Evolutionary conservation across 75 land plant genomes (phyloP), one percentile per base, ranked within the genome.

Genomic region (Isoetes taiwanensis): DNA sequence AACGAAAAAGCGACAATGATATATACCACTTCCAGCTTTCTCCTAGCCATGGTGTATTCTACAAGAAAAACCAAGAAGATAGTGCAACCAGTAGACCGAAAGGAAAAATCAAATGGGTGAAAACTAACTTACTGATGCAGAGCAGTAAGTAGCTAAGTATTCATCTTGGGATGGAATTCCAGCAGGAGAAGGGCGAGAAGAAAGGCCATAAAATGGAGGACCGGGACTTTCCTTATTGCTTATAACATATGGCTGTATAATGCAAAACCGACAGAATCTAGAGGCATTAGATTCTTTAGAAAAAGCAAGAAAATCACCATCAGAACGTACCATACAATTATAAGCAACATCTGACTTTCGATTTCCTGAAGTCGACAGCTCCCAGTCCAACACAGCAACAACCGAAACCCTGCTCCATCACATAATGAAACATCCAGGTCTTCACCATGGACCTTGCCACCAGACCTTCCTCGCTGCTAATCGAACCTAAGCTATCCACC

Each of bases 341-440:
- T 76, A 80, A 25, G 99, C 90, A 73, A 88, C 83, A 74, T 94
- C 99, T 48, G 81, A 81, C 99, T 88, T 94, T 46, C 82, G 90
- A 43, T 94, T 84, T 37, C 99, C 99, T 35, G 84, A 61, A 6
- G 99, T 94, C 28, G 99, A 94, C 30, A 94, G 55, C 61, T 94
- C 96, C 99, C 99, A 94, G 55, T 94, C 99, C 35, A 88, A 76
- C 58, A 94, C 74, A 28, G 86, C 96, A 69, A 94, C 76, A 1
- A 94, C 99, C n/a, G n/a, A n/a, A n/a, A n/a, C n/a, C n/a, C n/a
- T n/a, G n/a, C n/a, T n/a, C n/a, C n/a, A n/a, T n/a, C n/a, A n/a
- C n/a, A n/a, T n/a, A n/a, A n/a, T n/a, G n/a, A n/a, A n/a, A n/a
- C n/a, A n/a, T n/a, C n/a, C n/a, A n/a, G n/a, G n/a, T n/a, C n/a